Percentiles rank a stretch among this genome's conserved stretches.
phyloP scores from a whole-genome alignment of 1,284 basidiomycete species.

The Rhodotorula sp. region DNA sequence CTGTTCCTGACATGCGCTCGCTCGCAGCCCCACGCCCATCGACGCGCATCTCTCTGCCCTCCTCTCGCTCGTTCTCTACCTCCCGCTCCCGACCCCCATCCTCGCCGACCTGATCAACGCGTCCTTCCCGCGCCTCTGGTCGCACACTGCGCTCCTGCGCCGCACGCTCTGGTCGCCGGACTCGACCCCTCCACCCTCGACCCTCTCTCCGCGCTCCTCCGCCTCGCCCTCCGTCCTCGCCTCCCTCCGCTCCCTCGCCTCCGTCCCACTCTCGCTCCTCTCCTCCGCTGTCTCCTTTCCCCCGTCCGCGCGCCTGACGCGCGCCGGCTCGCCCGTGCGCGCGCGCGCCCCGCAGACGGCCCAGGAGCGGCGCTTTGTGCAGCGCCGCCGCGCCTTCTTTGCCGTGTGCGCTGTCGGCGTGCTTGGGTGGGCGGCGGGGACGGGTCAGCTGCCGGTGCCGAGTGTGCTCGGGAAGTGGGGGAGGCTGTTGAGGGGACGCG shows the following conservation, averaged over 20 bases:
- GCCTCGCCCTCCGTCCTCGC: background rate
- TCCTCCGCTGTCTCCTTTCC: too few species aligned
- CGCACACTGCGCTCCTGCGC: constrained; percentile 38
- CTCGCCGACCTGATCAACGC: constrained; percentile 49
- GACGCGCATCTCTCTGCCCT: constrained; percentile 52
- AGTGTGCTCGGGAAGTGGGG: constrained; percentile 5
- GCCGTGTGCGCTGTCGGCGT: constrained; percentile 25
- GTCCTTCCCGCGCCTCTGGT: constrained; percentile 41
- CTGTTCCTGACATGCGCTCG: background rate
- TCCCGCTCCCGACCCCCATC: constrained; percentile 49
- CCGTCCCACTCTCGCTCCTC: too few species aligned
- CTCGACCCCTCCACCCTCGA: constrained; percentile 2
- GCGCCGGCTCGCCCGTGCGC: background rate
- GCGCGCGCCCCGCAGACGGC: constrained; percentile 3
- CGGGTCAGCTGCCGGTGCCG: constrained; percentile 35
- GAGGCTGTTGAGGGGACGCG: background rate
- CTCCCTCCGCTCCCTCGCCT: constrained; percentile 4
- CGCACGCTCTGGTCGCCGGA: constrained; percentile 35
- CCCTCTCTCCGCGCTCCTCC: background rate
- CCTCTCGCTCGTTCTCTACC: constrained; percentile 50
- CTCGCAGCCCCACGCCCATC: constrained; percentile 46
- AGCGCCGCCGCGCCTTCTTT: constrained; percentile 25
- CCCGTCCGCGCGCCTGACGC: background rate
- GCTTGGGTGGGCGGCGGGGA: constrained; percentile 34
- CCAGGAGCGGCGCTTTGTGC: constrained; percentile 21